Percentiles rank a stretch among this genome's conserved stretches.
phyloP scores from a whole-genome alignment of 2,329 filamentous ascomycete species.

The Penicillium sp. region DNA sequence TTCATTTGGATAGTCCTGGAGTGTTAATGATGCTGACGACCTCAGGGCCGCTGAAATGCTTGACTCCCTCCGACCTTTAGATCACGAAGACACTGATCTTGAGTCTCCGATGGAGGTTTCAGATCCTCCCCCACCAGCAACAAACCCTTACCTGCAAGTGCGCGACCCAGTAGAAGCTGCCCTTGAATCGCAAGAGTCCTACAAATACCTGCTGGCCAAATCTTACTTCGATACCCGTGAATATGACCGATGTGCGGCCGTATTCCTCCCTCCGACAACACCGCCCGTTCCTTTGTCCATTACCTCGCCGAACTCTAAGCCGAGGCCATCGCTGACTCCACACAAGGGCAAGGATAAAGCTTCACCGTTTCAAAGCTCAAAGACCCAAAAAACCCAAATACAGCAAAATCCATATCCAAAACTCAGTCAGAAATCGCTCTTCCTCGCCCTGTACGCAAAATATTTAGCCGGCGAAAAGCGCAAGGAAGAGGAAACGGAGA shows the following conservation, averaged over 20 bases:
- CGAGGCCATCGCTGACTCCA: slow-evolving; percentile 40
- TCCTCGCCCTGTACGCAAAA: slow-evolving; percentile 87
- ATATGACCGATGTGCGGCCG: slow-evolving; percentile 86
- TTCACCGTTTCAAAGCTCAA: slow-evolving; percentile 36
- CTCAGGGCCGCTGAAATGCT: slow-evolving; percentile 89
- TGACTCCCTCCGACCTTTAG: slow-evolving; percentile 65
- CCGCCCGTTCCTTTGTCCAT: slow-evolving; percentile 61
- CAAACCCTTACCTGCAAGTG: slow-evolving; percentile 52
- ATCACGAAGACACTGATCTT: slow-evolving; percentile 58
- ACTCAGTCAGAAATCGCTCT: slow-evolving; percentile 86
- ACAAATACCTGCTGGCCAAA: slow-evolving; percentile 85
- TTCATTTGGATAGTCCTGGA: not conserved
- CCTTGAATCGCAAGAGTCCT: slow-evolving; percentile 74
- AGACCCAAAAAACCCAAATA: slow-evolving; percentile 33
- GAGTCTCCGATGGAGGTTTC: slow-evolving; percentile 59
- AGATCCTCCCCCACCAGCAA: slow-evolving; percentile 50
- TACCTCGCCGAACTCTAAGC: slow-evolving; percentile 37
- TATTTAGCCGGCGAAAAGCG: slow-evolving; percentile 92
- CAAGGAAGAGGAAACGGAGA: slow-evolving; percentile 94
- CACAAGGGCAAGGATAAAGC: slow-evolving; percentile 63
- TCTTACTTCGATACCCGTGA: slow-evolving; percentile 94
- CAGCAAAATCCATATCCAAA: slow-evolving; percentile 44
- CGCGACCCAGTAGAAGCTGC: slow-evolving; percentile 68
- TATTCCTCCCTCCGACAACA: slow-evolving; percentile 79
- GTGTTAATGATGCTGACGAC: slow-evolving; percentile 12